Base-by-base conservation (phyloP, 306 rosid genomes). In the Prunus padus region DNA sequence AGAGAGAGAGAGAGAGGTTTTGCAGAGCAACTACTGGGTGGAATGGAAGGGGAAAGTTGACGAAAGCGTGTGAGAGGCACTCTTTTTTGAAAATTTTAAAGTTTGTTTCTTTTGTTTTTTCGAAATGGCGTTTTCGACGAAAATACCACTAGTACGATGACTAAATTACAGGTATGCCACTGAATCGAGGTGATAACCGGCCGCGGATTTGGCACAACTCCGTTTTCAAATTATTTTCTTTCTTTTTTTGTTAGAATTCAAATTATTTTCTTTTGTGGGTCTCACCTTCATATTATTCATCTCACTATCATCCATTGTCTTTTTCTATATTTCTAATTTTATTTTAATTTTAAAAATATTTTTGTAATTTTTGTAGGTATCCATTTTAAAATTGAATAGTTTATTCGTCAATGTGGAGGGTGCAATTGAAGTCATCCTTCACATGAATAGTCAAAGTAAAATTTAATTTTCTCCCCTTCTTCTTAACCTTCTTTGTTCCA, bases 1-100 rank as follows among this genome's bases (percentile, higher is more conserved):
- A 59, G 69, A 4, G n/a, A n/a, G n/a, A n/a, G n/a, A 5, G 72
- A 55, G 83, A 69, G 63, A 6, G 62, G 18, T 30, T 12, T 64
- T 57, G 63, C 72, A 54, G 46, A 62, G 64, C 75, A 49, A 18
- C 25, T 13, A 59, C 33, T 11, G 60, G 63, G 52, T 67, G 23
- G 60, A 59, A 77, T 26, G 79, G 67, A 54, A 83, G 67, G 82
- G 87, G 83, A 79, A 81, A 89, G 89, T 86, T 83, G 85, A 82
- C 87, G 76, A 78, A 82, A 87, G 79, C 72, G 73, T 47, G 73
- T 80, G 82, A 71, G 62, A 40, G 20, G 18, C 67, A 28, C 61
- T 44, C 16, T 16, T 50, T 13, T 49, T 5, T 25, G n/a, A n/a
- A n/a, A n/a, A n/a, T n/a, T 52, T 11, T 15, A 1, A 33, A 33